Percentiles rank a stretch among this genome's conserved stretches.
phyloP scores from a whole-genome alignment of 352 stramenopile species.

The Pythium graminicola region DNA sequence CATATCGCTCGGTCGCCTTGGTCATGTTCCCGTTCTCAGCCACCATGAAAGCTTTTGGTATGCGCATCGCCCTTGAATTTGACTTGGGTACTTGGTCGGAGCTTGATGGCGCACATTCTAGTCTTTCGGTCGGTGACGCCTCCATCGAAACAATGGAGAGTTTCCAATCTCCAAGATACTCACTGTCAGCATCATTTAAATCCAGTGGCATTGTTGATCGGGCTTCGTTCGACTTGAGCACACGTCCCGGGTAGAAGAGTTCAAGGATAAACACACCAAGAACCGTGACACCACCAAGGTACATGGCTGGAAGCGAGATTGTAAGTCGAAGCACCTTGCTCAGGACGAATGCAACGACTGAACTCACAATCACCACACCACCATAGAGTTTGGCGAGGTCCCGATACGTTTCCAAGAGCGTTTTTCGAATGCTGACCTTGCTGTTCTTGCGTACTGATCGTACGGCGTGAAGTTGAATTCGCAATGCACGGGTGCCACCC shows the following conservation, averaged over 20 bases:
- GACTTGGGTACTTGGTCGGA: slow-evolving; percentile 9
- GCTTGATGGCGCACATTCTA: background rate
- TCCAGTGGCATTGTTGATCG: background rate
- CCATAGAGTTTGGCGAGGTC: slow-evolving; percentile 60
- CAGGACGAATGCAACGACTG: slow-evolving; percentile 37
- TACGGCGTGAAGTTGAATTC: slow-evolving; percentile 41
- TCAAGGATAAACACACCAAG: slow-evolving; percentile 52
- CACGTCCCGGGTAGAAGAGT: slow-evolving; percentile 41
- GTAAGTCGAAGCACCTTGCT: slow-evolving; percentile 43
- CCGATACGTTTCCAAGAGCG: slow-evolving; percentile 48
- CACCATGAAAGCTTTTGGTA: slow-evolving; percentile 54
- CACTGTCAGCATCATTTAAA: slow-evolving; percentile 1
- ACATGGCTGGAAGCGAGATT: slow-evolving; percentile 50
- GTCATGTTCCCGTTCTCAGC: slow-evolving; percentile 57
- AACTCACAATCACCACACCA: slow-evolving; percentile 49
- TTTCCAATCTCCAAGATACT: slow-evolving; percentile 47
- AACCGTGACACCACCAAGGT: slow-evolving; percentile 34
- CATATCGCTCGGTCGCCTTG: slow-evolving; percentile 56
- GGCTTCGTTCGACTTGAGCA: slow-evolving; percentile 35
- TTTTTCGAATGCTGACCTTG: slow-evolving; percentile 34
- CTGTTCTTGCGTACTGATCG: slow-evolving; percentile 22
- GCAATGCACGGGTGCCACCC: slow-evolving; percentile 42
- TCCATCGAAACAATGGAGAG: slow-evolving; percentile 54
- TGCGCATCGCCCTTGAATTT: slow-evolving; percentile 5
- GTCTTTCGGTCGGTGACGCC: slow-evolving; percentile 46